Evolutionary conservation across 371 early-diverging fungal species (phyloP).

Genomic region (Vairimorpha necatrix): DNA sequence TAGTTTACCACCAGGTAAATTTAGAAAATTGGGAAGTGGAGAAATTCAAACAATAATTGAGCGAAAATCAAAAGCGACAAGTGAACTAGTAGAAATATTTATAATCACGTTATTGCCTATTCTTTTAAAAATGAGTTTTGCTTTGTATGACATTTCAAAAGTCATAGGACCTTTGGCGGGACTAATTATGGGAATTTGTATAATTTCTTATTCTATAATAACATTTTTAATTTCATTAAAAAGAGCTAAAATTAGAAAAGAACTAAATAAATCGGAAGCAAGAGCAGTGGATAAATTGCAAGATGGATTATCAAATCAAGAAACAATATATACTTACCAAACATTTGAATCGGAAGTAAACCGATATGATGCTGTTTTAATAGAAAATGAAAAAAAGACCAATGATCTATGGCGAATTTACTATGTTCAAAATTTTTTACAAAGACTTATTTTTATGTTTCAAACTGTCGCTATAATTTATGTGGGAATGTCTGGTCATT

Average conservation of each 20-base stretch:
- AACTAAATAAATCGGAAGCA: constrained; percentile 45
- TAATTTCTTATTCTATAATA: constrained; percentile 39
- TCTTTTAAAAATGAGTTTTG: not conserved
- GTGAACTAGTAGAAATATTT: constrained; percentile 60
- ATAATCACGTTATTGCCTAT: constrained; percentile 51
- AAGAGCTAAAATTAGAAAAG: constrained; percentile 54
- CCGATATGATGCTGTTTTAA: constrained; percentile 45
- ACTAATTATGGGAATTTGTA: constrained; percentile 31
- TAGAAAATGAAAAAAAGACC: constrained; percentile 16
- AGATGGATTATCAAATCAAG: constrained; percentile 58
- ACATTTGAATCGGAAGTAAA: constrained; percentile 44
- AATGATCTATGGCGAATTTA: constrained; percentile 40
- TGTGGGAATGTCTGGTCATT: constrained; percentile 26
- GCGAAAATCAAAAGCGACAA: constrained; percentile 52
- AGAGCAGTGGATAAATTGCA: constrained; percentile 30
- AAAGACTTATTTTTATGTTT: constrained; percentile 41
- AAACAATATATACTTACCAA: constrained; percentile 49
- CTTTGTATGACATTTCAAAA: not conserved
- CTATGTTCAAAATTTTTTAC: constrained; percentile 59
- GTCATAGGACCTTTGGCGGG: constrained; percentile 24
- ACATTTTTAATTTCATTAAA: constrained; percentile 57
- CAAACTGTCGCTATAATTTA: constrained; percentile 34
- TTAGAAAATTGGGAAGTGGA: constrained; percentile 44
- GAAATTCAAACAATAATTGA: constrained; percentile 54
- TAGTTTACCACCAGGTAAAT: constrained; percentile 28